Conservation (phyloP, 371 early-diverging fungal species). For the Batkoa obscura region DNA sequence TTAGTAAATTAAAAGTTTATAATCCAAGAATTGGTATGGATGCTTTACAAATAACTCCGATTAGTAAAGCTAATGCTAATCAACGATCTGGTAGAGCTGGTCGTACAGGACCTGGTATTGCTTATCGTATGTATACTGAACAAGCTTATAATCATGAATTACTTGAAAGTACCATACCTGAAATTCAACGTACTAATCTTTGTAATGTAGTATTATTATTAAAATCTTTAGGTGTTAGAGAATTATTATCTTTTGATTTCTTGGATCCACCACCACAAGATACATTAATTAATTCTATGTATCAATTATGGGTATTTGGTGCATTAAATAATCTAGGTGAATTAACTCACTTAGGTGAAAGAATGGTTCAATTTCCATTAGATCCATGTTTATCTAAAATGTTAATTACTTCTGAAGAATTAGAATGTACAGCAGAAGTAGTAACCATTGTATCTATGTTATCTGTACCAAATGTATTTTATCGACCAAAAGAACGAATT, state of each 20-base stretch:
- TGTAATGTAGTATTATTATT: slow-evolving; percentile 78
- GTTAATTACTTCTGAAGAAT: slow-evolving; percentile 65
- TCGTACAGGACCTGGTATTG: slow-evolving; percentile 80
- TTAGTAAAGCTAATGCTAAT: slow-evolving; percentile 92
- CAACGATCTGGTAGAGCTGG: slow-evolving; percentile 99
- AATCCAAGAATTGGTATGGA: slow-evolving; percentile 96
- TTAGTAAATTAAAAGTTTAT: slow-evolving; percentile 84
- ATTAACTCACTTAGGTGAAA: slow-evolving; percentile 68
- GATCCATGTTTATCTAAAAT: slow-evolving; percentile 89
- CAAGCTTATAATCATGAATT: slow-evolving; percentile 75
- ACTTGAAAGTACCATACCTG: slow-evolving; percentile 83
- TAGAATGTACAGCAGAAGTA: slow-evolving; percentile 84
- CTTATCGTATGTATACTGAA: slow-evolving; percentile 92
- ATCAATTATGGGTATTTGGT: slow-evolving; percentile 90
- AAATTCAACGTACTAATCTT: slow-evolving; percentile 92
- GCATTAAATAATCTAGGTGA: slow-evolving; percentile 78
- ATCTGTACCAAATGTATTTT: slow-evolving; percentile 87
- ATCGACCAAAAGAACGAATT: slow-evolving; percentile 83
- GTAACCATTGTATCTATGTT: slow-evolving; percentile 96
- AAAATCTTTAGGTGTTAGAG: slow-evolving; percentile 79
- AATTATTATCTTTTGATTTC: slow-evolving; percentile 87
- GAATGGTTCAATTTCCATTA: slow-evolving; percentile 89
- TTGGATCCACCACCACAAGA: slow-evolving; percentile 95
- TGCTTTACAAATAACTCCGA: slow-evolving; percentile 81
- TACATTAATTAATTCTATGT: slow-evolving; percentile 87